Evolutionary conservation across 805 yeast species (phyloP).

Genomic region (Candida vaughaniae): DNA sequence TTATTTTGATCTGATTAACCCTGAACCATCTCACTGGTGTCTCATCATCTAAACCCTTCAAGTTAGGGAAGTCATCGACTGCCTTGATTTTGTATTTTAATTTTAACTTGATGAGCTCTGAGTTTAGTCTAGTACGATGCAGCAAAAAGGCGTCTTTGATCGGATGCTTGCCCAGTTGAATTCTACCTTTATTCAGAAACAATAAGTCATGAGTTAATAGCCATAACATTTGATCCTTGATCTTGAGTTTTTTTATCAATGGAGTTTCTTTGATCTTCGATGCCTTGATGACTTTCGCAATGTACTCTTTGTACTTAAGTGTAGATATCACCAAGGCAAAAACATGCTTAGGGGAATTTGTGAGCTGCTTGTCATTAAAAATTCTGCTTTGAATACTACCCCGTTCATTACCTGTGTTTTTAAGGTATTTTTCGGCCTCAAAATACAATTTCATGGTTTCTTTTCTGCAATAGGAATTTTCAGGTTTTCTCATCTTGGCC

Average conservation of each 20-base stretch:
- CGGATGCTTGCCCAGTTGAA: slow-evolving; percentile 86
- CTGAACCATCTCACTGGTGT: slow-evolving; percentile 83
- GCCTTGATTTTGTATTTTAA: slow-evolving; percentile 64
- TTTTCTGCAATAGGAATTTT: neutral
- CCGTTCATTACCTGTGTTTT: neutral
- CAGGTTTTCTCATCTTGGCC: too few species aligned
- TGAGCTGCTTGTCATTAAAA: slow-evolving; percentile 30
- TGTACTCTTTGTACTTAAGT: slow-evolving; percentile 63
- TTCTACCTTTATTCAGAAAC: slow-evolving; percentile 71
- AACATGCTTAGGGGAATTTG: slow-evolving; percentile 73
- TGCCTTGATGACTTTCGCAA: slow-evolving; percentile 61
- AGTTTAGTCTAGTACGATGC: slow-evolving; percentile 77
- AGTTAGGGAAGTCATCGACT: slow-evolving; percentile 45
- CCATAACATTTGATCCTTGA: slow-evolving; percentile 54
- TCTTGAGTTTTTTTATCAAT: slow-evolving; percentile 42
- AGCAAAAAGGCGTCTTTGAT: slow-evolving; percentile 77
- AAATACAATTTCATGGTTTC: slow-evolving; percentile 39
- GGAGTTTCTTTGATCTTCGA: slow-evolving; percentile 58
- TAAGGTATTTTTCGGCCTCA: slow-evolving; percentile 40
- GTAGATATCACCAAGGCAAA: slow-evolving; percentile 83
- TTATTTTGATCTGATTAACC: slow-evolving; percentile 60
- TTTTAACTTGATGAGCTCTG: slow-evolving; percentile 78
- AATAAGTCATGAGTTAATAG: slow-evolving; percentile 80
- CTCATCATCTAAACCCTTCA: slow-evolving; percentile 40
- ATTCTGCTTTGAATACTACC: slow-evolving; percentile 39